phyloP scores from a whole-genome alignment of 768 basidiomycete genomes.

The Mycena floridula region DNA sequence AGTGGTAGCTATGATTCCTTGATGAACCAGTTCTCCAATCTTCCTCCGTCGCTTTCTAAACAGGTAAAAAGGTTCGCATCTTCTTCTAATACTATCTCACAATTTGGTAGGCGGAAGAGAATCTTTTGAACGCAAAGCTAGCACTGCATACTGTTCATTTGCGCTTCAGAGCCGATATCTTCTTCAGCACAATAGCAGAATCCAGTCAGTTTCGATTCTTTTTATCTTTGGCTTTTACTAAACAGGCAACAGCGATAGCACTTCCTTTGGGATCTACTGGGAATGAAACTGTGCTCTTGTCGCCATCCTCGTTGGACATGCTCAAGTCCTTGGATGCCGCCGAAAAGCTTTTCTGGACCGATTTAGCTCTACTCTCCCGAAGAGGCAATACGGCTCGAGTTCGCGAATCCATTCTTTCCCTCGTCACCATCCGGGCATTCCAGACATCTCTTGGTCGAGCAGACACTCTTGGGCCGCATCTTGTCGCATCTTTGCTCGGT shows the following conservation, averaged over 20 bases:
- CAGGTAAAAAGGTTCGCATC: no score
- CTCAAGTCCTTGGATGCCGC: constrained; percentile 57
- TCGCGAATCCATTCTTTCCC: constrained; percentile 65
- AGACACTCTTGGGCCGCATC: constrained; percentile 38
- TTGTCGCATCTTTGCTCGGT: constrained; percentile 65
- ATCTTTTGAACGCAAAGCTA: constrained; percentile 69
- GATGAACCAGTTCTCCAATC: constrained; percentile 48
- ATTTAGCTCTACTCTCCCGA: constrained; percentile 46
- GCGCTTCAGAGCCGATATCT: constrained; percentile 80
- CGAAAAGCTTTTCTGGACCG: constrained; percentile 63
- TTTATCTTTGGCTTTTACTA: no score
- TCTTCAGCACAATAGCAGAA: constrained; percentile 84
- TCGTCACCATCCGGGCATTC: constrained; percentile 67
- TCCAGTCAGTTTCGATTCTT: constrained; percentile 65
- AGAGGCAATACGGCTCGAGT: constrained; percentile 66
- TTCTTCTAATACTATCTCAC: no score
- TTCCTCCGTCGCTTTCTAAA: constrained; percentile 56
- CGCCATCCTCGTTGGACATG: constrained; percentile 50
- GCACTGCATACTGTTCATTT: constrained; percentile 72
- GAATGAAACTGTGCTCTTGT: constrained; percentile 28
- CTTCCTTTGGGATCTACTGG: constrained; percentile 74
- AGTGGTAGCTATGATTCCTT: constrained; percentile 46
- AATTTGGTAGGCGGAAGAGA: constrained; percentile 80
- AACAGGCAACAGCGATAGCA: constrained; percentile 55
- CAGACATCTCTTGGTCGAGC: constrained; percentile 74